phyloP scores from a whole-genome alignment of 352 stramenopile genomes.

The Globisporangium middletonii region DNA sequence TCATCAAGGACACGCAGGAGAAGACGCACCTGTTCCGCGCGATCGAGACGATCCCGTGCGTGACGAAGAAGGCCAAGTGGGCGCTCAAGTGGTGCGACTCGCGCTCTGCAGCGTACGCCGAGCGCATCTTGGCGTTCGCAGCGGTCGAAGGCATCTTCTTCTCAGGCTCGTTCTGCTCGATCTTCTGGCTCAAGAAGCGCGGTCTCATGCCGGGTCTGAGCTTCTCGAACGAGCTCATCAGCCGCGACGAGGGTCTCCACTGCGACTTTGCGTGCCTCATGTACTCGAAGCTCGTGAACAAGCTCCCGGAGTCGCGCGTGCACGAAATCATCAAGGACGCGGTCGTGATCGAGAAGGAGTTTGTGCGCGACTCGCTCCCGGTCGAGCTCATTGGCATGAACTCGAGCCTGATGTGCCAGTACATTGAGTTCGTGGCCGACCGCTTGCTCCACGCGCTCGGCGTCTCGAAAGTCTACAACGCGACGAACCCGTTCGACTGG shows the following conservation, averaged over 20 bases:
- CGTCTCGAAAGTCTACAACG: slow-evolving; percentile 91
- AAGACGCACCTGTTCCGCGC: slow-evolving; percentile 95
- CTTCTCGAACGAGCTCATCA: slow-evolving; percentile 99
- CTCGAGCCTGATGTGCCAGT: slow-evolving; percentile 95
- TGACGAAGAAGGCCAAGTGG: slow-evolving; percentile 97
- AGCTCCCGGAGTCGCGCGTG: slow-evolving; percentile 91
- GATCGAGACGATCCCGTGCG: slow-evolving; percentile 97
- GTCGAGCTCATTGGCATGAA: slow-evolving; percentile 99
- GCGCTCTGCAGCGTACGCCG: slow-evolving; percentile 91
- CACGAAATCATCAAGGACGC: slow-evolving; percentile 94
- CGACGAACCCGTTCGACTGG: slow-evolving; percentile 97
- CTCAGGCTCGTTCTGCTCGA: slow-evolving; percentile 97
- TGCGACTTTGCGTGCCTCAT: slow-evolving; percentile 99
- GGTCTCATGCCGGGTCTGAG: slow-evolving; percentile 97
- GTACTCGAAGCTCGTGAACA: slow-evolving; percentile 97
- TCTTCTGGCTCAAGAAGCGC: slow-evolving; percentile 99
- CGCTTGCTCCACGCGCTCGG: slow-evolving; percentile 91
- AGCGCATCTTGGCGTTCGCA: slow-evolving; percentile 96
- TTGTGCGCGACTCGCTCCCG: slow-evolving; percentile 94
- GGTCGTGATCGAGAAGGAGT: slow-evolving; percentile 98
- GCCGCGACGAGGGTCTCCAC: slow-evolving; percentile 97
- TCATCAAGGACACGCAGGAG: slow-evolving; percentile 94
- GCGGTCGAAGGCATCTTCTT: slow-evolving; percentile 99
- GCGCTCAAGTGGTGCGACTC: slow-evolving; percentile 95
- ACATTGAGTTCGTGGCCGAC: slow-evolving; percentile 99